A percentile compares a stretch with the other conserved stretches of the same genome.
Conservation (phyloP, 805 yeast species). For the Tetrapisispora phaffii region DNA sequence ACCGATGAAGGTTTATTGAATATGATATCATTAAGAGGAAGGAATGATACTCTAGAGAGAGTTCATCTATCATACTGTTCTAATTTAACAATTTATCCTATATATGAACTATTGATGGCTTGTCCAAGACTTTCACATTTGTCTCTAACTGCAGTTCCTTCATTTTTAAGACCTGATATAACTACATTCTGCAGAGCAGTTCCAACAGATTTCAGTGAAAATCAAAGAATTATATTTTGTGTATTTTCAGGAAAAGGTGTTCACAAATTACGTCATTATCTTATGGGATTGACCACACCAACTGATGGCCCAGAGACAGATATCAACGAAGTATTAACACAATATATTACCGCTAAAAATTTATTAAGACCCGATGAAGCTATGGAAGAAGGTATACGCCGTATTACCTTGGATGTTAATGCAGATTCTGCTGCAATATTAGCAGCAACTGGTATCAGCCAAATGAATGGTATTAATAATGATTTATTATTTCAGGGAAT, state of each 20-base stretch:
- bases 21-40: constrained; percentile 56
- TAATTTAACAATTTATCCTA: constrained; percentile 67
- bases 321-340: constrained; percentile 24
- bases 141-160: constrained; percentile 81
- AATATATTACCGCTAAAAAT: constrained; percentile 22
- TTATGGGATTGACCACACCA: constrained; percentile 36
- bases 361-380: constrained; percentile 20
- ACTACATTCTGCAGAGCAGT: constrained; percentile 84
- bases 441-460: constrained; percentile 28
- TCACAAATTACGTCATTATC: constrained; percentile 56
- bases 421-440: constrained; percentile 29
- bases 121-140: constrained; percentile 86
- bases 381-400: constrained; percentile 20
- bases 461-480: constrained; percentile 22
- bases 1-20: constrained; percentile 74
- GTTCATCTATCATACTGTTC: constrained; percentile 90
- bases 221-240: constrained; percentile 78
- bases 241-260: constrained; percentile 92
- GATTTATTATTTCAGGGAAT: constrained; percentile 26
- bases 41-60: constrained; percentile 77
- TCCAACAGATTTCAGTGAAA: constrained; percentile 82
- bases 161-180: constrained; percentile 80
- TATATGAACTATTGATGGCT: constrained; percentile 58
- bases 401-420: constrained; percentile 23
- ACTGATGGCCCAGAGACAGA: constrained; percentile 29